phyloP scores from a whole-genome alignment of 2,329 filamentous ascomycete genomes.

The Fusarium sp. region DNA sequence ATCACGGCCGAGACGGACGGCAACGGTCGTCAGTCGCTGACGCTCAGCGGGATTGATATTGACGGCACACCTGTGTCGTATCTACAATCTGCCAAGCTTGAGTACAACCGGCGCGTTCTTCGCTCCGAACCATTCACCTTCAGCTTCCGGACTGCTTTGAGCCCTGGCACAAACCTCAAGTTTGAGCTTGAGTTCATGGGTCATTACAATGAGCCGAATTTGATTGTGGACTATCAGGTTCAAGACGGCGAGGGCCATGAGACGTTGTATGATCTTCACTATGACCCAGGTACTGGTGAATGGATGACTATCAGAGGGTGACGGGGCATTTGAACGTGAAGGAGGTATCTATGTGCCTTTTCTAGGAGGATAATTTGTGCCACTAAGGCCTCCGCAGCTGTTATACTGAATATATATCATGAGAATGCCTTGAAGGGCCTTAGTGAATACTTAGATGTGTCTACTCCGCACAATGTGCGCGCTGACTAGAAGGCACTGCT shows the following conservation, averaged over 20 bases:
- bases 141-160: conserved; percentile 47
- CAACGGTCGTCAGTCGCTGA: conserved; percentile 43
- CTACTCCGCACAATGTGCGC: too few relatives aligned
- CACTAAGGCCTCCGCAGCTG: background rate
- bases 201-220: conserved; percentile 57
- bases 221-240: conserved; percentile 31
- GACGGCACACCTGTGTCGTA: conserved; percentile 57
- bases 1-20: conserved; percentile 42
- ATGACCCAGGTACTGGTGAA: conserved; percentile 17
- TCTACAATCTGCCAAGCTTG: conserved; percentile 54
- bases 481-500: background rate
- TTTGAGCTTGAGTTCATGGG: conserved; percentile 61
- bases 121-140: conserved; percentile 54
- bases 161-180: conserved; percentile 43
- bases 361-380: too few relatives aligned
- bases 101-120: conserved; percentile 49
- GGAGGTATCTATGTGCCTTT: background rate
- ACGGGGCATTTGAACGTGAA: background rate
- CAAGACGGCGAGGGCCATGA: rapidly evolving
- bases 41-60: conserved; percentile 51
- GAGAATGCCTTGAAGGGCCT: background rate
- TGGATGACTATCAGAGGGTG: conserved; percentile 17
- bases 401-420: background rate
- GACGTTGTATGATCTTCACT: conserved; percentile 21
- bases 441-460: background rate